Percentiles rank a stretch among this genome's conserved stretches.
phyloP scores from a whole-genome alignment of 495 filamentous ascomycete genomes.

The Podospora conica region DNA sequence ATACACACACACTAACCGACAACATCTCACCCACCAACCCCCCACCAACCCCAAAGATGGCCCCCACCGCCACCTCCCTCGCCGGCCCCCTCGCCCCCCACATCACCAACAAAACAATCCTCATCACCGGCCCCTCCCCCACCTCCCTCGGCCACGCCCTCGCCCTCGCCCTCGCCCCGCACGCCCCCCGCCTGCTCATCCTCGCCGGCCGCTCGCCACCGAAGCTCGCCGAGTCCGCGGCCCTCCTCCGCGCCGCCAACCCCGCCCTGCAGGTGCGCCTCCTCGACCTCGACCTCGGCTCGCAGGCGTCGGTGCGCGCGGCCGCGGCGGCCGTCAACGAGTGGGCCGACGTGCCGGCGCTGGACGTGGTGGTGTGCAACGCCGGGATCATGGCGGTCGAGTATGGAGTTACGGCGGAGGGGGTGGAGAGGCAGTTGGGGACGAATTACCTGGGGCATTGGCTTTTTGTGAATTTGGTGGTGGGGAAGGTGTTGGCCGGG shows the following conservation, averaged over 20 bases:
- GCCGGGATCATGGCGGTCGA: constrained; percentile 60
- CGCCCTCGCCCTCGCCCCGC: constrained; percentile 33
- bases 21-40: constrained; percentile 15
- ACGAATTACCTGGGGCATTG: constrained; percentile 67
- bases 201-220: constrained; percentile 39
- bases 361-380: constrained; percentile 66
- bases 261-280: constrained; percentile 20
- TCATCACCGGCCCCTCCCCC: constrained; percentile 42
- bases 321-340: constrained; percentile 33
- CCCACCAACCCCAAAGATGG: constrained; percentile 15
- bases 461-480: constrained; percentile 59
- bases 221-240: constrained; percentile 36
- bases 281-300: constrained; percentile 41
- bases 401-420: constrained; percentile 45
- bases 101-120: constrained; percentile 30
- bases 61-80: constrained; percentile 14
- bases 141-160: constrained; percentile 39
- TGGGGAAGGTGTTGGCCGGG: constrained; percentile 40
- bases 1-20: no score
- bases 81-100: constrained; percentile 7
- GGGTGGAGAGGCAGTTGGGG: constrained; percentile 62
- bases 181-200: constrained; percentile 35
- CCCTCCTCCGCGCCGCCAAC: constrained; percentile 12
- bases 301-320: constrained; percentile 37
- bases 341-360: constrained; percentile 27